Percentiles rank a stretch among this genome's conserved stretches.
These are phyloP conservation scores for Lupinus albus DNA, from an alignment of 306 rosid genomes.

Conservation along the genomic window DNA sequence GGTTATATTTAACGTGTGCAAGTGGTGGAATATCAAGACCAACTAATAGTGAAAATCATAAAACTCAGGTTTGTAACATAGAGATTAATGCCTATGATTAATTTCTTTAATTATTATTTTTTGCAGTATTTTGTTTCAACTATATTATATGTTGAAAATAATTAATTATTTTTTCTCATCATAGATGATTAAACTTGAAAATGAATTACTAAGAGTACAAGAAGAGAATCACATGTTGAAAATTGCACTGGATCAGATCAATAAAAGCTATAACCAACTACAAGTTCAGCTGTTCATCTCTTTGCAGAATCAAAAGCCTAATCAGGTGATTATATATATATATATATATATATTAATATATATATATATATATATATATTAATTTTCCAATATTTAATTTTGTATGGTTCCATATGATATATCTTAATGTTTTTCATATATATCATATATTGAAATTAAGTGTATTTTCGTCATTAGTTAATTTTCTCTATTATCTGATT, in stretches of 20 bases:
- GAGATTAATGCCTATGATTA: background rate
- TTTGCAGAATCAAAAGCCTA: constrained; percentile 44
- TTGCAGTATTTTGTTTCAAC: too few relatives aligned
- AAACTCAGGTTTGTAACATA: constrained; percentile 40
- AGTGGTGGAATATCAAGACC: constrained; percentile 15
- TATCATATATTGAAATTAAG: too few relatives aligned
- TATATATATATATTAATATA: too few relatives aligned
- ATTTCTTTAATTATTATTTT: background rate
- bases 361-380: background rate
- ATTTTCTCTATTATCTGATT: background rate
- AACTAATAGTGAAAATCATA: constrained; percentile 5
- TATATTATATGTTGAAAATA: too few relatives aligned
- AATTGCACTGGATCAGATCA: constrained; percentile 49
- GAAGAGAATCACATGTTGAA: constrained; percentile 49
- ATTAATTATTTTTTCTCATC: background rate
- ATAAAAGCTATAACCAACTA: constrained; percentile 49
- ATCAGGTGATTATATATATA: constrained; percentile 43
- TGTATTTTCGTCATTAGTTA: background rate
- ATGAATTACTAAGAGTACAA: constrained; percentile 46
- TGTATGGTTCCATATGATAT: background rate
- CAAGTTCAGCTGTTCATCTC: constrained; percentile 48
- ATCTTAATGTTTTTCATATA: background rate
- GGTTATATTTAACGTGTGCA: constrained; percentile 41
- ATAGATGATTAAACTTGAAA: constrained; percentile 36
- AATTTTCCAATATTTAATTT: background rate